Evolutionary conservation across 352 stramenopile species (phyloP).

Genomic region (Lagenidium giganteum): DNA sequence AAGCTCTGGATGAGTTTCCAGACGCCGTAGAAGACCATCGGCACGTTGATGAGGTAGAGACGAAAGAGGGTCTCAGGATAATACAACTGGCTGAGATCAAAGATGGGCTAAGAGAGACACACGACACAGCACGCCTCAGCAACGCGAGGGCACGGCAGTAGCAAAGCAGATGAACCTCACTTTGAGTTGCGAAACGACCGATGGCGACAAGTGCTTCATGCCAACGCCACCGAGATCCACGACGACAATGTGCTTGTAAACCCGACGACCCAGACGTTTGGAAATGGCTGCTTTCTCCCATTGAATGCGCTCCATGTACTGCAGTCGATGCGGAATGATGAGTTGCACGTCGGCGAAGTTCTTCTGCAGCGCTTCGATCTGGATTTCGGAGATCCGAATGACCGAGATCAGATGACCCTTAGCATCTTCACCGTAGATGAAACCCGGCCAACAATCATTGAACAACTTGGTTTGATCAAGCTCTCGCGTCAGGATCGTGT

Average conservation of each 20-base stretch:
- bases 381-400: slow-evolving; percentile 66
- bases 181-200: slow-evolving; percentile 60
- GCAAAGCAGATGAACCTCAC: slow-evolving; percentile 14
- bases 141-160: neutral
- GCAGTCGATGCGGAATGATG: slow-evolving; percentile 57
- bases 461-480: slow-evolving; percentile 58
- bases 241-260: slow-evolving; percentile 84
- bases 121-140: no score
- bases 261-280: slow-evolving; percentile 42
- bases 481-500: slow-evolving; percentile 42
- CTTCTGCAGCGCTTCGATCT: slow-evolving; percentile 51
- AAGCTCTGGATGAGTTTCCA: slow-evolving; percentile 75
- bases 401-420: slow-evolving; percentile 66
- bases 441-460: slow-evolving; percentile 57
- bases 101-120: slow-evolving; percentile 66
- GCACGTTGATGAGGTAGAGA: slow-evolving; percentile 78
- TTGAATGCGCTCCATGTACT: slow-evolving; percentile 80
- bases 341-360: slow-evolving; percentile 48
- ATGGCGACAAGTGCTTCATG: slow-evolving; percentile 58
- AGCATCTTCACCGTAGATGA: slow-evolving; percentile 67
- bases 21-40: slow-evolving; percentile 77
- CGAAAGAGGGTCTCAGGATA: slow-evolving; percentile 81
- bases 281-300: slow-evolving; percentile 71
- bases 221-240: slow-evolving; percentile 72
- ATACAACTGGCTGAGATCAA: slow-evolving; percentile 71